A percentile compares a stretch with the other conserved stretches of the same genome.
phyloP scores from a whole-genome alignment of 2,329 filamentous ascomycete species.

The Diaporthe citriasiana region DNA sequence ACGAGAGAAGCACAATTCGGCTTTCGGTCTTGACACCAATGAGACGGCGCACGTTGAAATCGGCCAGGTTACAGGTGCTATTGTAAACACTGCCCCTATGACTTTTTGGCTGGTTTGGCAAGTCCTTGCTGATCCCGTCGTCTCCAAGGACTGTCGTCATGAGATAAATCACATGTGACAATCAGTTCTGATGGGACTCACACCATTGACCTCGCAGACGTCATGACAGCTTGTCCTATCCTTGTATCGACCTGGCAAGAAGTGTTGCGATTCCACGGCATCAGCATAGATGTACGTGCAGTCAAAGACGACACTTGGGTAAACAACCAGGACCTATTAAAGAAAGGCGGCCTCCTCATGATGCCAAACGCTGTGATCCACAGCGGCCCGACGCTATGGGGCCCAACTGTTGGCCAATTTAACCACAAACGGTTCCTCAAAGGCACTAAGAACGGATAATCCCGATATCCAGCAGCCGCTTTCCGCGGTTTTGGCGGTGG shows the following conservation, averaged over 20 bases:
- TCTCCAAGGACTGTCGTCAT: background rate
- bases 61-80: slow-evolving; percentile 21
- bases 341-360: slow-evolving; percentile 43
- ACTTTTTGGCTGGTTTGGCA: slow-evolving; percentile 32
- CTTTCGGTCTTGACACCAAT: slow-evolving; percentile 16
- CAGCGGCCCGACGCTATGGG: slow-evolving; percentile 38
- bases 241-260: slow-evolving; percentile 44
- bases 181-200: background rate
- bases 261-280: slow-evolving; percentile 40
- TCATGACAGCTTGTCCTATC: slow-evolving; percentile 40
- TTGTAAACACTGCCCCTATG: slow-evolving; percentile 20
- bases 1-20: slow-evolving; percentile 31
- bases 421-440: slow-evolving; percentile 41
- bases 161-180: background rate
- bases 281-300: slow-evolving; percentile 37
- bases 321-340: slow-evolving; percentile 43
- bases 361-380: background rate
- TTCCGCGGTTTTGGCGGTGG: slow-evolving; percentile 43
- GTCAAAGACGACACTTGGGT: slow-evolving; percentile 41
- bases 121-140: slow-evolving; percentile 16
- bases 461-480: slow-evolving; percentile 29
- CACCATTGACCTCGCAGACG: slow-evolving; percentile 29
- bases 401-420: slow-evolving; percentile 35
- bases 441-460: slow-evolving; percentile 24
- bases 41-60: slow-evolving; percentile 27